Base-by-base conservation (phyloP, 345 rosid genomes). In the Populus pruinosa region DNA sequence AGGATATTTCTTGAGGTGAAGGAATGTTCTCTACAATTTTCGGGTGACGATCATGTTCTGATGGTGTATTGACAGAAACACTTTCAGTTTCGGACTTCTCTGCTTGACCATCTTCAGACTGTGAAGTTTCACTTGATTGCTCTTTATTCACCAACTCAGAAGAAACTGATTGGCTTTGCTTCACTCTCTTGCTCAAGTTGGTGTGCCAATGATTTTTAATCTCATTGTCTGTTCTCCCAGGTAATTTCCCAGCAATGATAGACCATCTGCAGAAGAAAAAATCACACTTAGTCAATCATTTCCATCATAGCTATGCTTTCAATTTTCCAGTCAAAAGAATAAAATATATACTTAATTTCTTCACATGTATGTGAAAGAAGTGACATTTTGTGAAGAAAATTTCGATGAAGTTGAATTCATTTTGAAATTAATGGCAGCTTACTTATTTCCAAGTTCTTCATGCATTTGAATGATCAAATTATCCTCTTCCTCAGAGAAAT, bases 181-280 rank as follows among this genome's bases (percentile, higher is more conserved):
- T 66, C 23, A 41, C n/a, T 25, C 59, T 71, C 68, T 79, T 83
- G 85, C 80, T 83, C 5, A 86, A 35, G 25, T 38, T 47, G 29
- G 82, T 43, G 29, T 86, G 83, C 88, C 88, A 86, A 63, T 77
- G 75, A 61, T 86, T 86, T 47, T 86, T 86, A 9, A 86, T 71
- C 16, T 79, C 85, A 9, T 86, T 86, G 47, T 86, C 88, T 29
- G 88, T 76, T 81, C 87, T 80, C 72, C 84, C 87, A 0, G 82
- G 82, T 69, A 86, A 76, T 56, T 75, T 71, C 56, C 76, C 63
- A n/a, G 86, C 85, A 44, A 84, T 82, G 79, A 27, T 14, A 43
- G 85, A 83, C 88, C 88, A 86, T 62, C 88, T 86, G 77, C 6
- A 6, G 29, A 59, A 3, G 29, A n/a, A 1, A 59, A 59, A 23